Conservation (phyloP, 1,139 yeast genomes). For the Kodamaea arcana region DNA sequence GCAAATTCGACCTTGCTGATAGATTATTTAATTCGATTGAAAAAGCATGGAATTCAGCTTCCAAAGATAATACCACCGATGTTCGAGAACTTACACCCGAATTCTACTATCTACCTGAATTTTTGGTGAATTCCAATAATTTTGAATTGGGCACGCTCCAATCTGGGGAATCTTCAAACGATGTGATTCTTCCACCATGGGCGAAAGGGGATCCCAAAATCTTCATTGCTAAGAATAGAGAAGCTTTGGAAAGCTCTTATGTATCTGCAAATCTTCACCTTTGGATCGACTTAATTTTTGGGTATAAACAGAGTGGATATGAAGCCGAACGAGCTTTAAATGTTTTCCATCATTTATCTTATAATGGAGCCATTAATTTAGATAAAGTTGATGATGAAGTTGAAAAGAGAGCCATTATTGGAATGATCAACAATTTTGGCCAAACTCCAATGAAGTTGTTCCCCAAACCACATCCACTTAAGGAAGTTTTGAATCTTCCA, state of each 20-base stretch:
- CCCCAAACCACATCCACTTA: slow-evolving; percentile 55
- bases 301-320: slow-evolving; percentile 68
- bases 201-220: slow-evolving; percentile 69
- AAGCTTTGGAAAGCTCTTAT: slow-evolving; percentile 76
- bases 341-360: slow-evolving; percentile 78
- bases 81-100: slow-evolving; percentile 85
- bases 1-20: slow-evolving; percentile 84
- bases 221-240: slow-evolving; percentile 69
- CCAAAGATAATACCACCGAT: slow-evolving; percentile 76
- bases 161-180: slow-evolving; percentile 51
- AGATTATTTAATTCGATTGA: slow-evolving; percentile 67
- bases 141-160: slow-evolving; percentile 70
- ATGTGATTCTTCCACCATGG: slow-evolving; percentile 79
- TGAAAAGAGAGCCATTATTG: slow-evolving; percentile 71
- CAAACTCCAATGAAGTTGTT: slow-evolving; percentile 80
- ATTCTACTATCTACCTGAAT: slow-evolving; percentile 76
- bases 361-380: slow-evolving; percentile 75
- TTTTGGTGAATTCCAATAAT: slow-evolving; percentile 56
- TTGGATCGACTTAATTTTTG: slow-evolving; percentile 85
- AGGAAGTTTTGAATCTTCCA: slow-evolving; percentile 37
- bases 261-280: slow-evolving; percentile 69
- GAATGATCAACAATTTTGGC: slow-evolving; percentile 85
- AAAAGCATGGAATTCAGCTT: slow-evolving; percentile 76
- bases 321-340: slow-evolving; percentile 63
- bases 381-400: slow-evolving; percentile 68